phyloP scores from a whole-genome alignment of 495 filamentous ascomycete genomes.

The Xylaria curta region DNA sequence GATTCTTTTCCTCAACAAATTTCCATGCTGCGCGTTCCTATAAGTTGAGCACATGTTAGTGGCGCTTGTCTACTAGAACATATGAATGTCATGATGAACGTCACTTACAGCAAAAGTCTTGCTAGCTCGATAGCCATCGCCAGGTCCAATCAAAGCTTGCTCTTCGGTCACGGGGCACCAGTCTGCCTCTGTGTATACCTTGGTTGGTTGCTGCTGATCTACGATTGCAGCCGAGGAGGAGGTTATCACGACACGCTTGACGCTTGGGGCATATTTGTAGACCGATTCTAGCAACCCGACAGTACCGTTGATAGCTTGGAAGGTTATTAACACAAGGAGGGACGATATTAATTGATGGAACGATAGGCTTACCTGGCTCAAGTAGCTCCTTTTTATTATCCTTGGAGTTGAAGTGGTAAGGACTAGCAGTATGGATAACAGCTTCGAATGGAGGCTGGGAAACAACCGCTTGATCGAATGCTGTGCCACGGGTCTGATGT shows the following conservation, averaged over 20 bases:
- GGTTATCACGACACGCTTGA: constrained; percentile 53
- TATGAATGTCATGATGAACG: neutral
- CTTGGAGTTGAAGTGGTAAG: constrained; percentile 45
- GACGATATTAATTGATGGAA: neutral
- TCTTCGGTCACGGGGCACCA: constrained; percentile 51
- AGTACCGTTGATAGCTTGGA: constrained; percentile 50
- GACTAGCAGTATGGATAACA: constrained; percentile 54
- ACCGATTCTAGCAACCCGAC: constrained; percentile 48
- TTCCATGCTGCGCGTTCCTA: constrained; percentile 70
- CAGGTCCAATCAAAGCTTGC: constrained; percentile 34
- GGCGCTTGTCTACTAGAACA: neutral
- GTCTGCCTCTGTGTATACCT: constrained; percentile 47
- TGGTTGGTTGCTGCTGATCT: constrained; percentile 42
- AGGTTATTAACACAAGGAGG: neutral
- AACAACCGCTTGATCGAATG: constrained; percentile 35
- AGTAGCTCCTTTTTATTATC: constrained; percentile 36
- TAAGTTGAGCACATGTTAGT: neutral
- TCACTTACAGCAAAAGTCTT: constrained; percentile 32
- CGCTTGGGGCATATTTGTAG: constrained; percentile 38
- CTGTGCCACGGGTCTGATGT: neutral
- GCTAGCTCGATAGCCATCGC: constrained; percentile 44
- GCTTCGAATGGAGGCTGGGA: constrained; percentile 43
- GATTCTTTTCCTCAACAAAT: constrained; percentile 79
- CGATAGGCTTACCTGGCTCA: neutral
- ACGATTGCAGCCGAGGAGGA: constrained; percentile 53